phyloP scores from a whole-genome alignment of 768 basidiomycete genomes.

The Suillus brevipes region DNA sequence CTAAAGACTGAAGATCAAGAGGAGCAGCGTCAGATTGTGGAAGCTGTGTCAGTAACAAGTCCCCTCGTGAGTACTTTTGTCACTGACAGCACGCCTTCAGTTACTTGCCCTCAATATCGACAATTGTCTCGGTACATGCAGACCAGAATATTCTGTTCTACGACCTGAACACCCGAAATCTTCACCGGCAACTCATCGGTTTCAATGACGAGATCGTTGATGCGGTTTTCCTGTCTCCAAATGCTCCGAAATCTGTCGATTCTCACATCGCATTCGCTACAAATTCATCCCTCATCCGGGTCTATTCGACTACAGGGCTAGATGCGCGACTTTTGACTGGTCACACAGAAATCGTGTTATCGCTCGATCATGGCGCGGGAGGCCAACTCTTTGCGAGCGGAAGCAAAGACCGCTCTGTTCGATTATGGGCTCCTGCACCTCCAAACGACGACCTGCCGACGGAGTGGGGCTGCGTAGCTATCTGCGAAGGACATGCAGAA shows the following conservation, averaged over 20 bases:
- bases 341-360: conserved; percentile 89
- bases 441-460: conserved; percentile 9
- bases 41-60: conserved; percentile 68
- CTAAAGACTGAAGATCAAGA: conserved; percentile 50
- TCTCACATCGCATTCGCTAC: conserved; percentile 92
- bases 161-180: conserved; percentile 63
- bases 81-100: conserved; percentile 41
- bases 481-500: conserved; percentile 94
- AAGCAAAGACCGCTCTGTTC: conserved; percentile 87
- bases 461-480: conserved; percentile 66
- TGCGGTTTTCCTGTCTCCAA: conserved; percentile 65
- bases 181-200: conserved; percentile 84
- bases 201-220: conserved; percentile 99
- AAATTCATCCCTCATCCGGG: conserved; percentile 91
- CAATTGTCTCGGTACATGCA: conserved; percentile 82
- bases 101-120: conserved; percentile 63
- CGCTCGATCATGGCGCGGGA: conserved; percentile 66
- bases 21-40: conserved; percentile 81
- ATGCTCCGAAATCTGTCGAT: conserved; percentile 41
- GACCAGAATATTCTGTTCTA: conserved; percentile 97
- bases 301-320: conserved; percentile 75
- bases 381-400: conserved; percentile 84
- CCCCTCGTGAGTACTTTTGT: conserved; percentile 6
- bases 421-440: conserved; percentile 67
- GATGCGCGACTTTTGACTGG: conserved; percentile 87